Base-by-base conservation (phyloP, 257 asterid species). In the Solanum clarkiae region DNA sequence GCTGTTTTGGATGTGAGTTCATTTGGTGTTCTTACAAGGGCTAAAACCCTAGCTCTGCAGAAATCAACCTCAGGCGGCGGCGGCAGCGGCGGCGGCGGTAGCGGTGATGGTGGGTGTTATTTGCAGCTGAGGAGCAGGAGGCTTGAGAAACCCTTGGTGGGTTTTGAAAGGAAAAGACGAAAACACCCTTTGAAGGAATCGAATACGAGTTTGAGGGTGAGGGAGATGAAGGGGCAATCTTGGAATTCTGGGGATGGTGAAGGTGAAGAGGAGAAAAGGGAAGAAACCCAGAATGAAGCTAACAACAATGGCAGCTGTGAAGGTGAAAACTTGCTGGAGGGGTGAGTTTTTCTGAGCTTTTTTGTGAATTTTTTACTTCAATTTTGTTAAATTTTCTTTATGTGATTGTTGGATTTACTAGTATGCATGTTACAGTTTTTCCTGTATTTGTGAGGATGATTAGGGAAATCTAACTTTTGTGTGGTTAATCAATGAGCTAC, bases 1-100 rank as follows among this genome's bases (percentile, higher is more conserved):
- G 75, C 84, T 32, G 26, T 84, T 26, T 57, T 68, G 42, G 89
- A 89, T 44, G 84, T 80, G 45, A 77, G 68, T 51, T 47, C 86
- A 7, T 74, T 84, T 22, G 91, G 91, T 24, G 90, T 89, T 65
- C 88, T 81, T 63, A 89, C 91, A 55, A 87, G 91, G 84, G 88
- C 91, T 57, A 89, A 84, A 86, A 86, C 88, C 44, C 81, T 86
- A 83, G 90, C 91, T 44, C 54, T 83, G 77, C 80, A 85, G 84
- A 79, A 72, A 22, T 75, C 89, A 32, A 49, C 10, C 40, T 72
- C 80, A 24, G 13, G 9, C 2, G 60, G 9, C 13, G 36, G 32
- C 11, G 68, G 40, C 40, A 4, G 7, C 5, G 68, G 32, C 3
- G 55, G 24, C 11, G 26, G 79, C 6, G 79, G 24, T 29, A 42